Base-by-base conservation (phyloP, 306 rosid genomes). In the Vigna nakashimae region DNA sequence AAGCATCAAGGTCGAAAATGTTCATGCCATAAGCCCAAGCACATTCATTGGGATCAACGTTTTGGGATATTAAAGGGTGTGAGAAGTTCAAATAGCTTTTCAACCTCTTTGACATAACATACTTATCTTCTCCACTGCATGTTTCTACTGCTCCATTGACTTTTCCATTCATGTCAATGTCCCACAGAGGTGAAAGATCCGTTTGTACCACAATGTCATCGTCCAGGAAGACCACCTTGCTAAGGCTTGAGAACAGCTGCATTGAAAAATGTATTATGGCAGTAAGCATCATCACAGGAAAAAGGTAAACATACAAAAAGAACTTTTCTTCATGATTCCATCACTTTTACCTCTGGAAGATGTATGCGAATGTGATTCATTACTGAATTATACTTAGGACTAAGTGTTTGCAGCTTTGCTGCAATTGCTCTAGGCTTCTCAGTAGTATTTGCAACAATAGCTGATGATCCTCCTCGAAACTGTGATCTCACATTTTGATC, bases 1-100 rank as follows among this genome's bases (percentile, higher is more conserved):
- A 96, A 55, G 98, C 99, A 57, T 87, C 89, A 16, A 96, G 85
- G 81, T 96, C 97, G 56, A 96, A 96, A 75, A 96, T 88, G 87
- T 96, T 96, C 99, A 96, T 92, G 69, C 99, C 99, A 82, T 92
- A 95, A 50, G 99, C 99, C 99, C 98, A 95, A 7, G 98, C 98
- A 70, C 99, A 95, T 74, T 91, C 89, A 38, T 87, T 71, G 45
- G 99, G 97, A 55, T 91, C 53, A 26, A 95, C 91, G 14, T 82
- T 85, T 18, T 75, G 26, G 2, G 85, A 82, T 85, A 95, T 87
- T 82, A 87, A 77, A 65, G 97, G 98, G 84, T 95, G 98, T 9
- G 99, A 91, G 87, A 95, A 92, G 90, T 95, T 95, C 89, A 95
- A 82, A 76, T 95, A 95, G 91, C 85, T 95, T 87, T 87, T 91